Conservation (phyloP, 2,329 filamentous ascomycete genomes). For the Aspergillus sp. region DNA sequence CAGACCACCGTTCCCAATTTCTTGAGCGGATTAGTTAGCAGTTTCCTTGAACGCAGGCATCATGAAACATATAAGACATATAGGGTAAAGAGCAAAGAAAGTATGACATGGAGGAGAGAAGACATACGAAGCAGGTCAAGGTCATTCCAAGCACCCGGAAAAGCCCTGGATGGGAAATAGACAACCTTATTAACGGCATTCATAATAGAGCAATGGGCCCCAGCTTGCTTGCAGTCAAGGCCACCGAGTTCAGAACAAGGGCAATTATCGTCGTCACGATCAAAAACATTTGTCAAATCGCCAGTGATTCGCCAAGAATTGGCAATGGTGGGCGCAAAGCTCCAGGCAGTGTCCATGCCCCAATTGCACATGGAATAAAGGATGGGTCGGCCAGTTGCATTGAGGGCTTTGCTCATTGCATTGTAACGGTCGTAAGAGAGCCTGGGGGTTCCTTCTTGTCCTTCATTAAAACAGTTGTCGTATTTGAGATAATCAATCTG, state of each 20-base stretch:
- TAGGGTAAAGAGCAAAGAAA: too few species aligned
- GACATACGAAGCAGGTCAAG: constrained; percentile 38
- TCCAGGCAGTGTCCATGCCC: constrained; percentile 47
- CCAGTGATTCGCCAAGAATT: constrained; percentile 46
- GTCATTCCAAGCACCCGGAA: constrained; percentile 45
- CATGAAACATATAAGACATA: too few species aligned
- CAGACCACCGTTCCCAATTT: constrained; percentile 43
- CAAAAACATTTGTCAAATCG: constrained; percentile 45
- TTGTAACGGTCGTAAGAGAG: constrained; percentile 46
- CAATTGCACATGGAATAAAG: constrained; percentile 48
- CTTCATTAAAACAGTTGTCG: constrained; percentile 55
- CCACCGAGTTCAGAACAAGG: constrained; percentile 35
- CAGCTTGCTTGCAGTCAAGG: constrained; percentile 40
- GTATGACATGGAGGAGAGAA: not conserved
- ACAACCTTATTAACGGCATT: constrained; percentile 48
- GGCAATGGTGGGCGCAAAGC: constrained; percentile 44
- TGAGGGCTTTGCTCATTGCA: constrained; percentile 45
- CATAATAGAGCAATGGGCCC: constrained; percentile 46
- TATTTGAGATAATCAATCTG: constrained; percentile 48
- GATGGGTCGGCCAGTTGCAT: constrained; percentile 42
- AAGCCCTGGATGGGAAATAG: constrained; percentile 35
- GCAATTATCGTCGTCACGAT: constrained; percentile 38
- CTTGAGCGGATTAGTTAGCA: too few species aligned
- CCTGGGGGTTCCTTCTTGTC: constrained; percentile 45
- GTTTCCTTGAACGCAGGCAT: too few species aligned